phyloP scores from a whole-genome alignment of 202 grass and related monocot genomes.

The Carex arenaria region DNA sequence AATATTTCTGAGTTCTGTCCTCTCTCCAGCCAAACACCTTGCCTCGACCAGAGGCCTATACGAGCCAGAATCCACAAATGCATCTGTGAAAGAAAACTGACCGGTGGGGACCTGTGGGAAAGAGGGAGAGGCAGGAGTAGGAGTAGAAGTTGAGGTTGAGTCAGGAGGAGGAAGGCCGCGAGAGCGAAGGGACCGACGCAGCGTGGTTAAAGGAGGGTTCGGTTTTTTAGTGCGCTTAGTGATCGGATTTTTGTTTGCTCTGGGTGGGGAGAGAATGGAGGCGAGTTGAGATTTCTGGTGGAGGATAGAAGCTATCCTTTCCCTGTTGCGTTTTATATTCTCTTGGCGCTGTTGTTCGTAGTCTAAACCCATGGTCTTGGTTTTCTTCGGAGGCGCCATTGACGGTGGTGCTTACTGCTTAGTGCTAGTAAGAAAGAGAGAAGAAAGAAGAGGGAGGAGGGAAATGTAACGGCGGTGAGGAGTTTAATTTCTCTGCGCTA shows the following conservation, averaged over 20 bases:
- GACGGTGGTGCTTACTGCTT: not conserved
- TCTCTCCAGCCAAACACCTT: not conserved
- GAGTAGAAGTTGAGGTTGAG: not conserved
- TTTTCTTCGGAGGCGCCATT: slow-evolving; percentile 23
- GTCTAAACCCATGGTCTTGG: not conserved
- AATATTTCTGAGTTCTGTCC: not conserved
- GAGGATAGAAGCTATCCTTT: slow-evolving; percentile 54
- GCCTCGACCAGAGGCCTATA: slow-evolving; percentile 28
- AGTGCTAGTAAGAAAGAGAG: not conserved
- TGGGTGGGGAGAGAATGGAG: slow-evolving; percentile 23
- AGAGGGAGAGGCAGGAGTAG: not conserved
- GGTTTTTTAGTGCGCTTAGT: not conserved
- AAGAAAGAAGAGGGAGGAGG: not conserved
- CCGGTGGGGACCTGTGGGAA: not conserved
- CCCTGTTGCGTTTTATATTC: slow-evolving; percentile 66
- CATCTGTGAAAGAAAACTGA: slow-evolving; percentile 32
- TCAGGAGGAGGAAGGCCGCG: slow-evolving; percentile 34
- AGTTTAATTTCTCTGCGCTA: not conserved
- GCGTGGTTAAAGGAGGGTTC: not conserved
- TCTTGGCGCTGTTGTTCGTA: slow-evolving; percentile 62
- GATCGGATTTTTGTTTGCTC: slow-evolving; percentile 16
- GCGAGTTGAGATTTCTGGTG: slow-evolving; percentile 52
- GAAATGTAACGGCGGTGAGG: not conserved
- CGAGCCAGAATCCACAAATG: slow-evolving; percentile 2
- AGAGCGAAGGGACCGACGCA: slow-evolving; percentile 73